These are phyloP conservation scores for Anacardium occidentale DNA, from an alignment of 345 rosid species.

Conservation along the genomic window DNA sequence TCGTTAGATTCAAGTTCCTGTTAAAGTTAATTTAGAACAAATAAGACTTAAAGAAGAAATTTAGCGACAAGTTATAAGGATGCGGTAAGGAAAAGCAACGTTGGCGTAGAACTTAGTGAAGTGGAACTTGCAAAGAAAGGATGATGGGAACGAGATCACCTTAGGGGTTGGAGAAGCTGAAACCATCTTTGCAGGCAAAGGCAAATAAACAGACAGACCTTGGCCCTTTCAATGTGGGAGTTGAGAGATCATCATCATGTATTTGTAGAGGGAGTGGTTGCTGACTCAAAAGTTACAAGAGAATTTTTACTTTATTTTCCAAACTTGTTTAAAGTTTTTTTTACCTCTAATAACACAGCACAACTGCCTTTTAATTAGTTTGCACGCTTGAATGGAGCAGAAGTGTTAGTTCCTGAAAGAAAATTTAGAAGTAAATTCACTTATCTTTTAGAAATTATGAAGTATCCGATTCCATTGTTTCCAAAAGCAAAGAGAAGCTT, in stretches of 20 bases:
- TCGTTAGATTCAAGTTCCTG: conserved; percentile 49
- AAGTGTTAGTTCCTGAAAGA: neutral
- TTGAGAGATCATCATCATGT: conserved; percentile 16
- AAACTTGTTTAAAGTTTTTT: neutral
- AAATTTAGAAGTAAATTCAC: neutral
- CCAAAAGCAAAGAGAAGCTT: too few relatives aligned
- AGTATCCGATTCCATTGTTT: too few relatives aligned
- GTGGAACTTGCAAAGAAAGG: neutral
- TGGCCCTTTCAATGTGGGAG: conserved; percentile 13
- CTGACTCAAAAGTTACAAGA: neutral
- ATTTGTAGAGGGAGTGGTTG: conserved; percentile 23
- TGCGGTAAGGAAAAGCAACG: neutral
- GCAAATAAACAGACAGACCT: neutral
- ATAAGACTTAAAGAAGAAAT: neutral
- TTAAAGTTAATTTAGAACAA: neutral
- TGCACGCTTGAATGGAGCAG: too few relatives aligned
- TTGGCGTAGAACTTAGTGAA: neutral
- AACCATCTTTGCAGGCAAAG: conserved; percentile 42
- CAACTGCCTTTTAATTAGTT: too few relatives aligned
- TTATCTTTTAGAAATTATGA: neutral
- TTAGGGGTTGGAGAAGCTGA: conserved; percentile 50
- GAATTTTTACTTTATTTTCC: neutral
- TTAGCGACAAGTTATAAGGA: neutral
- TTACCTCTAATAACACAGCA: too few relatives aligned
- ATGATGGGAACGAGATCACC: conserved; percentile 24